These are phyloP conservation scores for Beauveria caledonica DNA, from an alignment of 2,329 filamentous ascomycete genomes.

Conservation along the genomic window DNA sequence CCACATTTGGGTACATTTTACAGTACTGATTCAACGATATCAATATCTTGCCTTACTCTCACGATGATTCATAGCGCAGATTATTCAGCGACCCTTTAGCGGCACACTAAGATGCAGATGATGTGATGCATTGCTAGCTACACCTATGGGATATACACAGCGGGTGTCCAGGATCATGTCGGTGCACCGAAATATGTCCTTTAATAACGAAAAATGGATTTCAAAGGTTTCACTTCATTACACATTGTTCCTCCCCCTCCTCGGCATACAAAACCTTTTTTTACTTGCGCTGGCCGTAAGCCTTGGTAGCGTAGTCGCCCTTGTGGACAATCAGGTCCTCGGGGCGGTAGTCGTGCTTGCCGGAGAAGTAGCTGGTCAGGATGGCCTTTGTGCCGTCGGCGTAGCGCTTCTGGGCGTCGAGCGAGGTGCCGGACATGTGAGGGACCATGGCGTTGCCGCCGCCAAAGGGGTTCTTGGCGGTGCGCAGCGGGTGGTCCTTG, in stretches of 20 bases:
- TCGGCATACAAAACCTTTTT: neutral
- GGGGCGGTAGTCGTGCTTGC: slow-evolving; percentile 77
- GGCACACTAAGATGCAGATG: neutral
- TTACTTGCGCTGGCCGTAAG: slow-evolving; percentile 69
- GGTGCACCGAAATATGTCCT: neutral
- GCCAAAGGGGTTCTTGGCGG: slow-evolving; percentile 88
- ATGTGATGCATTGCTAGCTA: slow-evolving; percentile 7
- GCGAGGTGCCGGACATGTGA: slow-evolving; percentile 98
- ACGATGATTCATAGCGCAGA: neutral
- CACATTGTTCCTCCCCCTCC: neutral
- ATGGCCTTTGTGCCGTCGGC: slow-evolving; percentile 83
- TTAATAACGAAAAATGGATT: neutral
- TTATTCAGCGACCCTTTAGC: no score
- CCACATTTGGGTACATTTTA: neutral
- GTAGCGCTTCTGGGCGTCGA: slow-evolving; percentile 93
- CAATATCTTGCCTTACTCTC: neutral
- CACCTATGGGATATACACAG: slow-evolving; percentile 7
- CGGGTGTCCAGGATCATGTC: slow-evolving; percentile 9
- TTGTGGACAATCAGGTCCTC: slow-evolving; percentile 85
- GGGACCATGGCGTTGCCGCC: slow-evolving; percentile 98
- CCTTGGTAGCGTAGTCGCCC: slow-evolving; percentile 91
- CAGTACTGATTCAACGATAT: neutral
- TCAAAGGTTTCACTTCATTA: neutral
- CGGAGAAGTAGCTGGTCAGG: slow-evolving; percentile 81
- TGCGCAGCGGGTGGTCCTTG: slow-evolving; percentile 84